Percentiles rank a stretch among this genome's conserved stretches.
Conservation (phyloP, 768 basidiomycete species). For the Trametes cingulata region DNA sequence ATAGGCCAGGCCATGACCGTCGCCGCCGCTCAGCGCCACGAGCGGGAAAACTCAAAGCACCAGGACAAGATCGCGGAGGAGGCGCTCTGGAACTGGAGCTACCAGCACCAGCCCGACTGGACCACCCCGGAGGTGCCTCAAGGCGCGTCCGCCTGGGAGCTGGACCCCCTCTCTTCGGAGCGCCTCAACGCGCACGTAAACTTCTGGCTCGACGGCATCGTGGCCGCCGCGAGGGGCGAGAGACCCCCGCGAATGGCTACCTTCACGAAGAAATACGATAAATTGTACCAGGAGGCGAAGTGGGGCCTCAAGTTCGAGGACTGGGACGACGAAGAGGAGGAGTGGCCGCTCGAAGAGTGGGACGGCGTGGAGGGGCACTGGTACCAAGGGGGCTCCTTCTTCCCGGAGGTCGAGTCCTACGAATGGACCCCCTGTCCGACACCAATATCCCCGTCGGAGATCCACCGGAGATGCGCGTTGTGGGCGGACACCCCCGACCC, state of each 20-base stretch:
- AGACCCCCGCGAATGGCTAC: conserved; percentile 45
- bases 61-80: conserved; percentile 16
- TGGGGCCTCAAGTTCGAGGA: conserved; percentile 1
- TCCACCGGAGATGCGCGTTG: not conserved
- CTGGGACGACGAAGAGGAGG: conserved; percentile 1
- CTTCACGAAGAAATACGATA: conserved; percentile 46
- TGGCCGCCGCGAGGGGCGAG: conserved; percentile 46
- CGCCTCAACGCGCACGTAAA: conserved; percentile 43
- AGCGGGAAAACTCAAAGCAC: conserved; percentile 28
- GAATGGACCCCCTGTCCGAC: not conserved
- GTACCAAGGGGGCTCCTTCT: conserved; percentile 10
- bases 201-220: conserved; percentile 53
- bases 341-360: conserved; percentile 4
- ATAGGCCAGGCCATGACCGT: conserved; percentile 28
- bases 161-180: conserved; percentile 2
- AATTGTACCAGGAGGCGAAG: conserved; percentile 28
- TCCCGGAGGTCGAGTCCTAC: conserved; percentile 3
- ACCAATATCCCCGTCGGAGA: too few relatives aligned
- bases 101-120: conserved; percentile 4
- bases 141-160: conserved; percentile 19
- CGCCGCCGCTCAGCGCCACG: conserved; percentile 36
- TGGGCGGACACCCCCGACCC: conserved; percentile 4
- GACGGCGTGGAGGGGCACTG: conserved; percentile 1
- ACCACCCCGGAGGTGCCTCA: not conserved
- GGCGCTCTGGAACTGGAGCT: conserved; percentile 12